Evolutionary conservation across 768 basidiomycete genomes (phyloP).

Genomic region (Termitomyces sp.): DNA sequence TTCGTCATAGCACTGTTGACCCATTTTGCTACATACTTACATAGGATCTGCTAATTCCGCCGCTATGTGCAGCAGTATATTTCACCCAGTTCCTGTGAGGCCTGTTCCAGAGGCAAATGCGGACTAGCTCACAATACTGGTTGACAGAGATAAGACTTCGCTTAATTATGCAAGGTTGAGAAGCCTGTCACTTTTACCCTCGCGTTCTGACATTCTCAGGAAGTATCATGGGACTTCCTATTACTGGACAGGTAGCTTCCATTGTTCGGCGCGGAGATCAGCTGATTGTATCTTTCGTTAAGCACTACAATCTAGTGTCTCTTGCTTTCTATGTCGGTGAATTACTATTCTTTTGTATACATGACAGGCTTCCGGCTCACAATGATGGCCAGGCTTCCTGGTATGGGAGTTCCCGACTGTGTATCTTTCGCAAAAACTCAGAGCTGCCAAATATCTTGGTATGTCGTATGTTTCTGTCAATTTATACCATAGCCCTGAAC

Average conservation of each 20-base stretch:
- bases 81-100: conserved; percentile 62
- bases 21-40: not conserved
- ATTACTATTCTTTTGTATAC: not conserved
- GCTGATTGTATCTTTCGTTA: not conserved
- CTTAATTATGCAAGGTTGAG: conserved; percentile 62
- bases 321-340: conserved; percentile 59
- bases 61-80: conserved; percentile 58
- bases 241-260: conserved; percentile 39
- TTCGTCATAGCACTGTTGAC: not conserved
- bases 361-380: not conserved
- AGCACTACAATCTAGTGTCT: conserved; percentile 62
- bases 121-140: not conserved
- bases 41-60: conserved; percentile 47
- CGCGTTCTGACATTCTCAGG: not conserved
- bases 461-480: not conserved
- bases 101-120: not conserved
- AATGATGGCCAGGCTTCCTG: conserved; percentile 39
- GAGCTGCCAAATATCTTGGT: conserved; percentile 61
- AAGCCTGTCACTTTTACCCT: not conserved
- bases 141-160: conserved; percentile 57
- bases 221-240: conserved; percentile 64
- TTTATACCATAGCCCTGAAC: not conserved
- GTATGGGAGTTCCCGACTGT: conserved; percentile 63
- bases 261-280: not conserved
- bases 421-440: conserved; percentile 56